Conservation (phyloP, 371 early-diverging fungal species). For the Circinella umbellata region DNA sequence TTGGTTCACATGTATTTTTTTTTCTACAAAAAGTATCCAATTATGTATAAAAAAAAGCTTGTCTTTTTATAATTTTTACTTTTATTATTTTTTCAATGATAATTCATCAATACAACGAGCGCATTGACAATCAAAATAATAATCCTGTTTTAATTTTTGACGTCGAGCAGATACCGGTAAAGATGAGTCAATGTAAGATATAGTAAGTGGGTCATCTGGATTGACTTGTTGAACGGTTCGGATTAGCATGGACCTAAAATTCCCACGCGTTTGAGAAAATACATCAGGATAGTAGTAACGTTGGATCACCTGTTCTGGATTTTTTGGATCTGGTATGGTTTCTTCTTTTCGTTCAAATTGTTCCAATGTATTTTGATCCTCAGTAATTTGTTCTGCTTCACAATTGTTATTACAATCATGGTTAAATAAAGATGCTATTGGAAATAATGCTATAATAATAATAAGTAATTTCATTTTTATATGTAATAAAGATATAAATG, state of each 20-base stretch:
- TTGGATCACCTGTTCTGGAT: too few species aligned
- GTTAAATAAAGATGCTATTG: slow-evolving; percentile 37
- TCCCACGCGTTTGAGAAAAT: slow-evolving; percentile 31
- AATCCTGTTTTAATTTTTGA: slow-evolving; percentile 40
- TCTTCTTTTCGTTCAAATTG: background rate
- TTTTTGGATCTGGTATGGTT: background rate
- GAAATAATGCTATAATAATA: slow-evolving; percentile 25
- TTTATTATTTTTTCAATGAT: background rate
- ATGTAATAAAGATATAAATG: background rate
- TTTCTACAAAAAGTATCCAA: too few species aligned
- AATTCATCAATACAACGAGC: slow-evolving; percentile 43
- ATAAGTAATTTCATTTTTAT: background rate
- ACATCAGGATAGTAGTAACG: slow-evolving; percentile 24
- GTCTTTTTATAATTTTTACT: background rate
- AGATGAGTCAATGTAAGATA: slow-evolving; percentile 57
- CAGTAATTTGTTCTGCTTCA: slow-evolving; percentile 38
- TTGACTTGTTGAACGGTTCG: slow-evolving; percentile 34
- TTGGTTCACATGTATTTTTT: too few species aligned
- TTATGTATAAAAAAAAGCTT: background rate
- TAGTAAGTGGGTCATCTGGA: slow-evolving; percentile 45
- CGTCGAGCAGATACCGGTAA: slow-evolving; percentile 49
- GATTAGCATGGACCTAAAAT: slow-evolving; percentile 35
- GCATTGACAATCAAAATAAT: slow-evolving; percentile 58
- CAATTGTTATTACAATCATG: slow-evolving; percentile 60
- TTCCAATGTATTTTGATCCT: slow-evolving; percentile 17